A percentile compares a stretch with the other conserved stretches of the same genome.
Evolutionary conservation across 176 grass and related monocot genomes (phyloP).

Genomic region (Paspalum vaginatum): DNA sequence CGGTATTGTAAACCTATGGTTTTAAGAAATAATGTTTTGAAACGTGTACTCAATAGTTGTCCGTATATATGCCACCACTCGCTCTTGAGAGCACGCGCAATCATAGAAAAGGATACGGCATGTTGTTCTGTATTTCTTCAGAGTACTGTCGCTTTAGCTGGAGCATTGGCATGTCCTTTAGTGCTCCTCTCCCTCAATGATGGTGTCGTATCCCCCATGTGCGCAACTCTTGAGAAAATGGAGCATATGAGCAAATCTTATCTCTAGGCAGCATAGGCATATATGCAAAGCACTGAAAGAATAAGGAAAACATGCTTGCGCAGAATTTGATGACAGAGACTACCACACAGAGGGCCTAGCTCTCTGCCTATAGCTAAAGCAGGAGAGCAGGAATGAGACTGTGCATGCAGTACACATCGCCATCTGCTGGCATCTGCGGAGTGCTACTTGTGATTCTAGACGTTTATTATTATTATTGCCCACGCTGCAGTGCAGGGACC

Average conservation of each 20-base stretch:
- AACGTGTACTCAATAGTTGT: too few relatives aligned
- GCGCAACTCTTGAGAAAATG: slow-evolving; percentile 13
- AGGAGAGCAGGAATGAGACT: background rate
- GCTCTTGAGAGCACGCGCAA: background rate
- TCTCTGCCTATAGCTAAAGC: background rate
- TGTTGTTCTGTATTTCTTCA: background rate
- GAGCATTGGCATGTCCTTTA: background rate
- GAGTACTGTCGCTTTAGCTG: background rate
- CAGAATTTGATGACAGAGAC: background rate
- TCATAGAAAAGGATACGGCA: background rate
- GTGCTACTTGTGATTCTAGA: background rate
- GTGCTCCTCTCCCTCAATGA: background rate
- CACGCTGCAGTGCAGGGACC: too few relatives aligned
- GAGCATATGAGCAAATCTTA: background rate
- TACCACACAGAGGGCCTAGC: background rate
- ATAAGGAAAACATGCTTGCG: background rate
- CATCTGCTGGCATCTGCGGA: background rate
- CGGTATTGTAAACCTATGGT: too few relatives aligned
- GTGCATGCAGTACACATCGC: background rate
- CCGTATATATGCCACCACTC: background rate
- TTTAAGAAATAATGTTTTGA: too few relatives aligned
- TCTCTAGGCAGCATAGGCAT: background rate
- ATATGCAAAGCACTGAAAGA: slow-evolving; percentile 6
- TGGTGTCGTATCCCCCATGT: background rate
- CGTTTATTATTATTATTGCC: too few relatives aligned